A percentile compares a stretch with the other conserved stretches of the same genome.
Evolutionary conservation across 371 early-diverging fungal species (phyloP).

Genomic region (Circinella minor): DNA sequence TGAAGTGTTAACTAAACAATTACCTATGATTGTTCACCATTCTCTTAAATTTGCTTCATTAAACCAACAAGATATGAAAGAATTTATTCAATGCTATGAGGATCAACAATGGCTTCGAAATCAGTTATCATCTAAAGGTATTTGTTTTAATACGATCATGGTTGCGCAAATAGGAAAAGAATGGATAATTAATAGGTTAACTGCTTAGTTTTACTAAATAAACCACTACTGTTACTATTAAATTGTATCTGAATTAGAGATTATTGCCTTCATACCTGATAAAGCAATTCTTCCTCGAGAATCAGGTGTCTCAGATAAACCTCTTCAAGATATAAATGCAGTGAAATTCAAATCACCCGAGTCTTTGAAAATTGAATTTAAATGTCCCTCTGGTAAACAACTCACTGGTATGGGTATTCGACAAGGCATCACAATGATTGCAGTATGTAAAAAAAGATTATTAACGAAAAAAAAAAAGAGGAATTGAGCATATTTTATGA

Average conservation of each 20-base stretch:
- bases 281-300: constrained; percentile 57
- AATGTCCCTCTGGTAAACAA: constrained; percentile 40
- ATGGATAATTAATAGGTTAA: no score
- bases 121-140: constrained; percentile 2
- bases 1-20: neutral
- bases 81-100: neutral
- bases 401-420: constrained; percentile 55
- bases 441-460: constrained; percentile 9
- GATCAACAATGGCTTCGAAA: constrained; percentile 17
- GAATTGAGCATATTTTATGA: no score
- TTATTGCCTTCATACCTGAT: constrained; percentile 51
- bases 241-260: constrained; percentile 11
- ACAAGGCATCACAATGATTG: constrained; percentile 51
- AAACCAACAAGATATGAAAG: constrained; percentile 4
- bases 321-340: constrained; percentile 23
- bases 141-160: no score
- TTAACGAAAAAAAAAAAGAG: no score
- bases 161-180: no score
- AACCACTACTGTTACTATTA: neutral
- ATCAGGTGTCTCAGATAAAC: constrained; percentile 49
- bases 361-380: constrained; percentile 23
- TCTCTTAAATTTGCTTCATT: neutral
- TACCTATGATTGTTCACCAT: neutral
- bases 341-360: constrained; percentile 18
- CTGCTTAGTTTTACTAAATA: no score